phyloP scores from a whole-genome alignment of 2,329 filamentous ascomycete species.

The Thelonectria blattea region DNA sequence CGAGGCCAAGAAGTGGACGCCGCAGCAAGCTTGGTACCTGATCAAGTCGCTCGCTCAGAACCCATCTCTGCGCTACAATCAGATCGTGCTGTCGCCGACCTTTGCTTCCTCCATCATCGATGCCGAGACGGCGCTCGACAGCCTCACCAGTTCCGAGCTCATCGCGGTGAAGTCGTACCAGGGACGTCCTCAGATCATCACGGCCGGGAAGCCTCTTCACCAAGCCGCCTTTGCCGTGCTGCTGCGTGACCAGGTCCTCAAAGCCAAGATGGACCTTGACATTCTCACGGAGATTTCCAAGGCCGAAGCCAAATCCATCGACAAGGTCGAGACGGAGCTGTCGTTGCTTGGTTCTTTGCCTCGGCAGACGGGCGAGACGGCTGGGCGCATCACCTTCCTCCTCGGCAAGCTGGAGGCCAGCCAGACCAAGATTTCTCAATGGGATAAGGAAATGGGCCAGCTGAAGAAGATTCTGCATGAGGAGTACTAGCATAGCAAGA shows the following conservation, averaged over 20 bases:
- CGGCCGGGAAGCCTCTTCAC: constrained; percentile 85
- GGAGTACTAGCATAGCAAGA: constrained; percentile 47
- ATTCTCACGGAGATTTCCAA: constrained; percentile 72
- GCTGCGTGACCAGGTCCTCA: constrained; percentile 73
- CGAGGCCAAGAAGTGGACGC: constrained; percentile 71
- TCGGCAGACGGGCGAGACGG: constrained; percentile 72
- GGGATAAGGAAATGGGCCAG: constrained; percentile 72
- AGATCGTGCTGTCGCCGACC: constrained; percentile 76
- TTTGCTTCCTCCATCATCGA: constrained; percentile 66
- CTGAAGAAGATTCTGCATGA: constrained; percentile 70
- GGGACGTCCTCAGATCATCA: constrained; percentile 79
- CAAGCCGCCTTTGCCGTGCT: constrained; percentile 80
- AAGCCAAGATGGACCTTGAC: constrained; percentile 74
- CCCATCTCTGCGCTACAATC: constrained; percentile 79
- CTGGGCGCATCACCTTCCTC: constrained; percentile 72
- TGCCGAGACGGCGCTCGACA: constrained; percentile 78
- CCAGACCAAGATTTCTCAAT: constrained; percentile 75
- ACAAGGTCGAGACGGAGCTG: constrained; percentile 81
- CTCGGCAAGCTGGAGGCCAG: constrained; percentile 74
- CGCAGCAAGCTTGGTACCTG: constrained; percentile 88
- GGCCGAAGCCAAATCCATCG: constrained; percentile 75
- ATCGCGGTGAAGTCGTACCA: constrained; percentile 76
- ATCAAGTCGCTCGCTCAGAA: constrained; percentile 78
- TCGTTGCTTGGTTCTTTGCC: constrained; percentile 72
- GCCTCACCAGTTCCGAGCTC: constrained; percentile 83